These are phyloP conservation scores for Ophiocordyceps camponoti-saundersi DNA, from an alignment of 2,329 filamentous ascomycete genomes.

Conservation along the genomic window DNA sequence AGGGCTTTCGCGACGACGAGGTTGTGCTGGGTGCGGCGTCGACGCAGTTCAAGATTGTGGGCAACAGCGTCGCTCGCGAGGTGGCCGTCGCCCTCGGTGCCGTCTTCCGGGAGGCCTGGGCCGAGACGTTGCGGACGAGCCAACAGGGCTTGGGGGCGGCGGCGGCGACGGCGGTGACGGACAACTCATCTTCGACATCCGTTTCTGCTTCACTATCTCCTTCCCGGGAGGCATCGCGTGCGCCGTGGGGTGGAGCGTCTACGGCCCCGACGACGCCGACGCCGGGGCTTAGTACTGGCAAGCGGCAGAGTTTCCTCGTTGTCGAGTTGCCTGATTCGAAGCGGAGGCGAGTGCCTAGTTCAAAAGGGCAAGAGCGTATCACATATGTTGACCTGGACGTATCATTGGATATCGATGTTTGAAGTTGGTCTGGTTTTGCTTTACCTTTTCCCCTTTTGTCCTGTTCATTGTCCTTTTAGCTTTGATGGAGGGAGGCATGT, in stretches of 20 bases:
- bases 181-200: no score
- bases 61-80: slow-evolving; percentile 59
- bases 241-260: background rate
- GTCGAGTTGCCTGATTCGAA: background rate
- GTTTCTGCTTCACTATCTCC: no score
- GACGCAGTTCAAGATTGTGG: slow-evolving; percentile 49
- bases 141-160: no score
- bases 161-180: no score
- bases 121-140: slow-evolving; percentile 4
- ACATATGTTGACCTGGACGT: no score
- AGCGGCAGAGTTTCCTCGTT: background rate
- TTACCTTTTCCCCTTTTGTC: no score
- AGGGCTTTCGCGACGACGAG: slow-evolving; percentile 55
- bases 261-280: background rate
- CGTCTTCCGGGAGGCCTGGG: slow-evolving; percentile 38
- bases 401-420: no score
- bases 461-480: no score
- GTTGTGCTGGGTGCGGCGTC: slow-evolving; percentile 41
- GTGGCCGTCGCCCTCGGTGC: slow-evolving; percentile 51
- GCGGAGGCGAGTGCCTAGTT: background rate
- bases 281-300: background rate
- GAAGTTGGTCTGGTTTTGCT: no score
- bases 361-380: no score
- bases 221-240: no score
- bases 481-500: no score